Evolutionary conservation across 768 basidiomycete genomes (phyloP).

Genomic region (Boletus bicolor): DNA sequence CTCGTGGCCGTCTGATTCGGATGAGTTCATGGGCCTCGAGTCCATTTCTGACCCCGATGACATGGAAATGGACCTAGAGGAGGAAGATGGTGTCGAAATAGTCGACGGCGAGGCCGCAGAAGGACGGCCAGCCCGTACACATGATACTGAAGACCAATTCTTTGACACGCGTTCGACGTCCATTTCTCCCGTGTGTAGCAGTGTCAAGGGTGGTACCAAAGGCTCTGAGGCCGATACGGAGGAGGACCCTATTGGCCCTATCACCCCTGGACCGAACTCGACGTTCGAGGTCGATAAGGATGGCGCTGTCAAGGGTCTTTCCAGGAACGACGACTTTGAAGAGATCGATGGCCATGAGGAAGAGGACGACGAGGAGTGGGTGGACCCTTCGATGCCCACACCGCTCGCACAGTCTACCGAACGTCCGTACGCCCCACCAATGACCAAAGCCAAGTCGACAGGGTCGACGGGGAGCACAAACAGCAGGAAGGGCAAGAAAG

Average conservation of each 20-base stretch:
- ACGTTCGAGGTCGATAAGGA: constrained; percentile 24
- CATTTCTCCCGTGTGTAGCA: constrained; percentile 40
- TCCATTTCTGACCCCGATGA: constrained; percentile 79
- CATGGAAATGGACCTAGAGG: constrained; percentile 56
- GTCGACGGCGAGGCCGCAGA: constrained; percentile 26
- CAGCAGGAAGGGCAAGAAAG: constrained; percentile 32
- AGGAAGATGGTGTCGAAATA: constrained; percentile 42
- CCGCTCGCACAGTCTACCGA: constrained; percentile 26
- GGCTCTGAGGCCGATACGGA: constrained; percentile 65
- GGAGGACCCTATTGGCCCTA: constrained; percentile 66
- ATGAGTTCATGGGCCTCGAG: constrained; percentile 72
- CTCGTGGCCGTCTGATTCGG: constrained; percentile 72
- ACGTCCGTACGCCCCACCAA: constrained; percentile 27
- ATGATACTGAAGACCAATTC: constrained; percentile 45
- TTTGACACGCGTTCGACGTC: constrained; percentile 52
- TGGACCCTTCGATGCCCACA: constrained; percentile 57
- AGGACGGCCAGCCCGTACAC: constrained; percentile 24
- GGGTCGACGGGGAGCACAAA: constrained; percentile 23
- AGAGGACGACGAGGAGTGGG: constrained; percentile 56
- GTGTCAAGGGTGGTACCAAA: constrained; percentile 36
- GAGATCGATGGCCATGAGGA: constrained; percentile 30
- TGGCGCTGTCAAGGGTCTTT: constrained; percentile 22
- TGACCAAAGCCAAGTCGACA: constrained; percentile 27
- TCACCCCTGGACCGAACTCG: constrained; percentile 59
- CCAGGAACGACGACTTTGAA: constrained; percentile 28